Evolutionary conservation across 257 asterid species (phyloP), one percentile per base, ranked within the genome.

Genomic region (Cynanchum wilfordii): DNA sequence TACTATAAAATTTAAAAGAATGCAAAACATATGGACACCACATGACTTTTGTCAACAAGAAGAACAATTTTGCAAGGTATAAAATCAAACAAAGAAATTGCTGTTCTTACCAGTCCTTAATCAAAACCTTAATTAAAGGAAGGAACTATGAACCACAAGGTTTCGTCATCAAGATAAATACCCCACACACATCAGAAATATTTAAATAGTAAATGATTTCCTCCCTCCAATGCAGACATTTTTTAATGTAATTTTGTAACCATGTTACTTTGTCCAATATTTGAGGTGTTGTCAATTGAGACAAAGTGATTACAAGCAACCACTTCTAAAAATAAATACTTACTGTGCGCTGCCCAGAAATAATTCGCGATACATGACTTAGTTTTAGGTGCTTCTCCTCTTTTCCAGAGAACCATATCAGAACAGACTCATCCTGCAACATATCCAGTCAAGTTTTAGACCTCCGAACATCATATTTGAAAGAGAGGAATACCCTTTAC

Each of bases 331-430:
- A 68, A 62, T 52, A 67, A 79, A 81, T 64, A 88, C 96, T 87
- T 88, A 93, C 98, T 47, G 98, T 93, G 50, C 98, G 92, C 89
- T 93, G 98, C 64, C 98, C 98, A 77, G 98, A 91, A 70, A 93
- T 86, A 78, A 93, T 93, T 88, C 97, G 86, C 73, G 96, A 86
- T 70, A 93, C 97, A 72, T 91, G 89, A 86, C 94, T 83, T 65
- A 93, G 89, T 80, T 88, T 89, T 60, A 93, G 96, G 76, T 84
- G 93, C 82, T 93, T 91, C 92, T 93, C 97, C 83, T 93, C 97
- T 87, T 89, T 93, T 73, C 96, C 97, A 9, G 97, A 91, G 82
- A 84, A 88, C 97, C 98, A 93, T 82, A 93, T 85, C 85, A 93
- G 87, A 85, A 87, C 86, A 78, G 97, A 83, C 80, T 93, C 98